Percentiles rank a stretch among this genome's conserved stretches.
phyloP scores from a whole-genome alignment of 2,329 filamentous ascomycete genomes.

The Aspergillus vadensis region DNA sequence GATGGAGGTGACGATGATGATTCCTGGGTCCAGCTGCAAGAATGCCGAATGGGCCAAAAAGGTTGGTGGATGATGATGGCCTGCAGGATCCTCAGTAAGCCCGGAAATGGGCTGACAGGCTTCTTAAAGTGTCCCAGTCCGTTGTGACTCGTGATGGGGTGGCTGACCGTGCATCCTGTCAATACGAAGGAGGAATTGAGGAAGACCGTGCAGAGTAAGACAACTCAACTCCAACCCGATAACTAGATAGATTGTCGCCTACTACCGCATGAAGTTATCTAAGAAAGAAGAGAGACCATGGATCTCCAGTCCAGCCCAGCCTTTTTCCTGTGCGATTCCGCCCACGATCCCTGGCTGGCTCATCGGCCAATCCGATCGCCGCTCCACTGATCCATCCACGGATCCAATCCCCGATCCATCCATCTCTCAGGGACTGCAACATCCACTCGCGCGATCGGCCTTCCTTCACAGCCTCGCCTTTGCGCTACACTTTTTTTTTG shows the following conservation, averaged over 20 bases:
- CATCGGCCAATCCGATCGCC: neutral
- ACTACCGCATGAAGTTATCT: neutral
- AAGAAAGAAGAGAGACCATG: neutral
- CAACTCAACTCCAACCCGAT: neutral
- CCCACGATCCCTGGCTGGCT: constrained; percentile 7
- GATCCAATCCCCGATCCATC: constrained; percentile 17
- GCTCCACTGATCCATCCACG: constrained; percentile 14
- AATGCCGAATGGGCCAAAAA: neutral
- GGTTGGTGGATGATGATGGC: neutral
- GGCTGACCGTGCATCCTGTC: neutral
- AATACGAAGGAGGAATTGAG: neutral
- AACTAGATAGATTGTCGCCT: neutral
- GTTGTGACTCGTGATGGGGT: neutral
- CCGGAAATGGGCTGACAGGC: neutral
- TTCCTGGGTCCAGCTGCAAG: neutral
- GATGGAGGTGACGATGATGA: neutral
- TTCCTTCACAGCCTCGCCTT: neutral
- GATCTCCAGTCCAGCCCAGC: neutral
- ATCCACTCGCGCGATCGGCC: constrained; percentile 1
- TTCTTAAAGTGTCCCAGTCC: neutral
- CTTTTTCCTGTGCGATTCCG: neutral
- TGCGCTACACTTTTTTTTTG: neutral
- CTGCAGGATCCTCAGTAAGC: neutral
- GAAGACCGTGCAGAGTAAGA: neutral
- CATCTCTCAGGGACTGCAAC: constrained; percentile 1